A percentile compares a stretch with the other conserved stretches of the same genome.
Conservation (phyloP, 371 early-diverging fungal species). For the Mortierella sp. region DNA sequence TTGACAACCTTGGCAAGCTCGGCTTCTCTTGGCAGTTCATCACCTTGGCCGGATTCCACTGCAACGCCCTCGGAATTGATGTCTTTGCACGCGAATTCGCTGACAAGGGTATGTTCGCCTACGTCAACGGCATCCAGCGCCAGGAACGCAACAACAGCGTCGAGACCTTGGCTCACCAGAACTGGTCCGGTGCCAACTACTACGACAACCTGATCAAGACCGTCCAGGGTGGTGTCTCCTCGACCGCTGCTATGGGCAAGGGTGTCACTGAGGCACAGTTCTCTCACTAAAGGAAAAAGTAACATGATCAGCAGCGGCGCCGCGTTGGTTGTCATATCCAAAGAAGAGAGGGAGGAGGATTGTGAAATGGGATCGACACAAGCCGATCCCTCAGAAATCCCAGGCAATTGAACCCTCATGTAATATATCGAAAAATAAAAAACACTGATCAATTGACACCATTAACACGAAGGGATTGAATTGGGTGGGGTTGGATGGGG, state of each 20-base stretch:
- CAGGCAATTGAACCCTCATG: constrained; percentile 1
- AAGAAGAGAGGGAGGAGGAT: background rate
- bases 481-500: no score
- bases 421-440: constrained; percentile 10
- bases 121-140: constrained; percentile 94
- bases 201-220: constrained; percentile 92
- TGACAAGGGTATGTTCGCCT: constrained; percentile 93
- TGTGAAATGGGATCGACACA: background rate
- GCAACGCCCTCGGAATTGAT: constrained; percentile 86
- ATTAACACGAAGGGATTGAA: no score
- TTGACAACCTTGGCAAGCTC: constrained; percentile 85
- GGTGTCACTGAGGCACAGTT: constrained; percentile 91
- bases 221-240: constrained; percentile 93
- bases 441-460: background rate
- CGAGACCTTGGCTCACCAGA: constrained; percentile 96
- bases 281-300: constrained; percentile 50
- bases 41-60: constrained; percentile 97
- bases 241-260: constrained; percentile 97
- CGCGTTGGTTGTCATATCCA: no score
- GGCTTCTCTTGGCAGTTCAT: constrained; percentile 99
- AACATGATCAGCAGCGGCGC: no score
- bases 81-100: constrained; percentile 93
- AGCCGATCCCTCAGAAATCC: background rate
- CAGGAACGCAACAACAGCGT: constrained; percentile 92
- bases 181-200: constrained; percentile 98